Percentiles rank a stretch among this genome's conserved stretches.
Conservation (phyloP, 1,284 basidiomycete genomes). For the Trichosporon coremiiforme region DNA sequence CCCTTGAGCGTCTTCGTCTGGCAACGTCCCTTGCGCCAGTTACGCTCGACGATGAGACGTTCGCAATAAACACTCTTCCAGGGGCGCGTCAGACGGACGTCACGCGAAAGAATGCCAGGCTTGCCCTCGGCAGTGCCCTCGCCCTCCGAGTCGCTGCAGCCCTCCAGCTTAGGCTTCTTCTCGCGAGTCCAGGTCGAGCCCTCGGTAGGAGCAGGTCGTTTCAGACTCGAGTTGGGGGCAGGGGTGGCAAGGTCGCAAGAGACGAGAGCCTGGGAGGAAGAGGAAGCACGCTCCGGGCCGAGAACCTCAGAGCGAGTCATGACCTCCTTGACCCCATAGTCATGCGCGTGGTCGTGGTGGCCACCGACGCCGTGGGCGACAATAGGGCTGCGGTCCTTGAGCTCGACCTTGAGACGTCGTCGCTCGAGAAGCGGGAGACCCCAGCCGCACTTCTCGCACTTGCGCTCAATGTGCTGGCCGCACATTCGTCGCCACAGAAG, state of each 20-base stretch:
- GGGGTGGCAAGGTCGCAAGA: conserved; percentile 28
- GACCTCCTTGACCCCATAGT: conserved; percentile 33
- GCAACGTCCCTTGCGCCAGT: conserved; percentile 93
- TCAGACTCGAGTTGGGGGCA: conserved; percentile 21
- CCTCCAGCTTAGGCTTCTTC: conserved; percentile 36
- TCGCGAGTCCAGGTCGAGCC: conserved; percentile 23
- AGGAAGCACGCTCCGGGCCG: conserved; percentile 25
- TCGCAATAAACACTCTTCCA: conserved; percentile 99
- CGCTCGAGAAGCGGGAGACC: conserved; percentile 84
- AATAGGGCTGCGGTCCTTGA: conserved; percentile 50
- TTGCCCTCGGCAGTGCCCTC: conserved; percentile 20
- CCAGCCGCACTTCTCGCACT: conserved; percentile 98
- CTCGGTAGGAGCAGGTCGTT: conserved; percentile 20
- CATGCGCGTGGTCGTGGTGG: conserved; percentile 43
- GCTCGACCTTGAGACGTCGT: conserved; percentile 54
- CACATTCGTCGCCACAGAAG: conserved; percentile 95
- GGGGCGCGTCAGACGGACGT: conserved; percentile 60
- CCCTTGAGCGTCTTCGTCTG: conserved; percentile 77
- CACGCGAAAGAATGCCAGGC: conserved; percentile 37
- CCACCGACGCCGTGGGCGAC: conserved; percentile 44
- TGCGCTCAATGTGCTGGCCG: conserved; percentile 97
- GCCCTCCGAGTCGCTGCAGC: conserved; percentile 38
- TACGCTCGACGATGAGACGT: conserved; percentile 89
- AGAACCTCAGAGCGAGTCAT: conserved; percentile 44
- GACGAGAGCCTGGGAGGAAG: conserved; percentile 14